Conservation (phyloP, 176 grass and related monocot genomes). For the Eragrostis curvula region DNA sequence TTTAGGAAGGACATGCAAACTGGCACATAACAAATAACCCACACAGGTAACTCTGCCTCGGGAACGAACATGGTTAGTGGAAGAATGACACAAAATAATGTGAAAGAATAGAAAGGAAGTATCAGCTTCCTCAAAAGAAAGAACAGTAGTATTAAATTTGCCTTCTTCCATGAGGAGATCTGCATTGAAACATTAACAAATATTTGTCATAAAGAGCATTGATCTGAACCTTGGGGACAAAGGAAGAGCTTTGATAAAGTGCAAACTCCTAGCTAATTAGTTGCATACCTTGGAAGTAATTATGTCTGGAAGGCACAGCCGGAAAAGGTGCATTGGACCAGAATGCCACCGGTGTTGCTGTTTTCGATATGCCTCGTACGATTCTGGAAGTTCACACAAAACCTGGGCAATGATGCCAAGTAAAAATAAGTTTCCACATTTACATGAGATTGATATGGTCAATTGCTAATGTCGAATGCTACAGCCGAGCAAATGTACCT, state of each 20-base stretch:
- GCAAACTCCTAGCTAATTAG: not conserved
- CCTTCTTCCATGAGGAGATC: conserved; percentile 81
- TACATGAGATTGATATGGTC: not conserved
- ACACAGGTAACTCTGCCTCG: conserved; percentile 73
- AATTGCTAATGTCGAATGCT: conserved; percentile 3
- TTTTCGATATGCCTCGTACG: conserved; percentile 78
- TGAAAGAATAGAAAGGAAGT: conserved; percentile 91
- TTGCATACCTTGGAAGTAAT: conserved; percentile 68
- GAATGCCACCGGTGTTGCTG: conserved; percentile 91
- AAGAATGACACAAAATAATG: conserved; percentile 84
- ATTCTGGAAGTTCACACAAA: conserved; percentile 83
- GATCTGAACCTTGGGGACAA: not conserved
- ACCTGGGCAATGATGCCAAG: conserved; percentile 46
- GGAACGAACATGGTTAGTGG: conserved; percentile 86
- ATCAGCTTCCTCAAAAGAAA: conserved; percentile 86
- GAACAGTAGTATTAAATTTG: conserved; percentile 79
- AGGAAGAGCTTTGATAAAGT: not conserved
- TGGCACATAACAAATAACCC: conserved; percentile 85
- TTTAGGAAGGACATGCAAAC: conserved; percentile 79
- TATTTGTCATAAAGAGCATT: conserved; percentile 34
- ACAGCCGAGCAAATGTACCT: conserved; percentile 41
- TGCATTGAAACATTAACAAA: conserved; percentile 37
- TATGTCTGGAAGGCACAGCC: conserved; percentile 63
- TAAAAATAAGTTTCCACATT: not conserved
- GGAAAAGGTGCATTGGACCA: conserved; percentile 85